A percentile compares a stretch with the other conserved stretches of the same genome.
These are phyloP conservation scores for Tricholoma saponaceum DNA, from an alignment of 768 basidiomycete species.

Conservation along the genomic window DNA sequence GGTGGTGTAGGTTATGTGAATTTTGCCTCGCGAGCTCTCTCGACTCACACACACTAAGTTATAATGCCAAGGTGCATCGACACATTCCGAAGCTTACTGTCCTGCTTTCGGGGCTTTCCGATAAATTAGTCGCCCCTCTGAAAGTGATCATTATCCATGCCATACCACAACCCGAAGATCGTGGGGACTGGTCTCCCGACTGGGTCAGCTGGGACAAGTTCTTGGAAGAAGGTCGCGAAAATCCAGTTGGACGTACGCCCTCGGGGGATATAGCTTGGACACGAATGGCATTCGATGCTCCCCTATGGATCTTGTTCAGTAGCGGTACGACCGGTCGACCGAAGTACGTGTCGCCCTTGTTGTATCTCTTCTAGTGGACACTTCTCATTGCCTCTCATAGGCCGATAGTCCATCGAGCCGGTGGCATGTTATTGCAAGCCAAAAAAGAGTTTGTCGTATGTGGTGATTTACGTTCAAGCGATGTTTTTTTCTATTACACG, in stretches of 20 bases:
- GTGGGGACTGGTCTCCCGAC: slow-evolving; percentile 35
- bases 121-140: slow-evolving; percentile 31
- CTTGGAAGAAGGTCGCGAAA: slow-evolving; percentile 39
- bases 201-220: slow-evolving; percentile 59
- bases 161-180: slow-evolving; percentile 29
- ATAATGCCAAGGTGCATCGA: slow-evolving; percentile 67
- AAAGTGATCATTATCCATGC: slow-evolving; percentile 58
- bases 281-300: slow-evolving; percentile 63
- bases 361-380: not conserved
- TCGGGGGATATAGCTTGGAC: slow-evolving; percentile 63
- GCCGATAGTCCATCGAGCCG: slow-evolving; percentile 74
- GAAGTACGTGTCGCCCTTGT: slow-evolving; percentile 39
- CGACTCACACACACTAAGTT: slow-evolving; percentile 35
- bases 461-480: slow-evolving; percentile 58
- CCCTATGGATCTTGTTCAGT: slow-evolving; percentile 85
- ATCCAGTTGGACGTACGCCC: slow-evolving; percentile 42
- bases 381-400: slow-evolving; percentile 30
- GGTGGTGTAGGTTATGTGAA: slow-evolving; percentile 48
- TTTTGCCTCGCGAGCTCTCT: slow-evolving; percentile 2
- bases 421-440: slow-evolving; percentile 72
- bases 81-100: slow-evolving; percentile 61
- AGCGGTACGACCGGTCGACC: slow-evolving; percentile 78
- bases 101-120: slow-evolving; percentile 48
- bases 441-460: slow-evolving; percentile 70
- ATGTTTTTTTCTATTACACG: slow-evolving; percentile 82